Evolutionary conservation across 148 eudicot species (phyloP).

Genomic region (Amaranthus palmeri): DNA sequence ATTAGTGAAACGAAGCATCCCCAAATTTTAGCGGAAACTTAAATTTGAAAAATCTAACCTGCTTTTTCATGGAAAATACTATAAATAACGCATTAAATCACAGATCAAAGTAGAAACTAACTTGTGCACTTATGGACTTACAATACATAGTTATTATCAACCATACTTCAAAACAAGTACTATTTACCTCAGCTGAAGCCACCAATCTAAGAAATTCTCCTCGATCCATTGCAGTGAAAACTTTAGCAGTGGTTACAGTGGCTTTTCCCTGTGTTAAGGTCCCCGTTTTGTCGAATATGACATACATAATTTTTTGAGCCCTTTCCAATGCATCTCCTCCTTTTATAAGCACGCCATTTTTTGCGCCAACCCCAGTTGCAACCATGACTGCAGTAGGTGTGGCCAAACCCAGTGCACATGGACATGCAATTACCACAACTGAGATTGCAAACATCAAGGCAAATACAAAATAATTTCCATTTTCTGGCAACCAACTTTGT

Average conservation of each 20-base stretch:
- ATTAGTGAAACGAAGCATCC: not conserved
- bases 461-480: slow-evolving; percentile 84
- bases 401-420: slow-evolving; percentile 97
- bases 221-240: slow-evolving; percentile 76
- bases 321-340: slow-evolving; percentile 99
- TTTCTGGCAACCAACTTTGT: slow-evolving; percentile 70
- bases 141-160: not conserved
- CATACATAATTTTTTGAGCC: slow-evolving; percentile 84
- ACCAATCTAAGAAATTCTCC: slow-evolving; percentile 90
- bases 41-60: not conserved
- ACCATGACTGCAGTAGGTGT: slow-evolving; percentile 99
- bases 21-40: not conserved
- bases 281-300: slow-evolving; percentile 93
- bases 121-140: not conserved
- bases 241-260: slow-evolving; percentile 67
- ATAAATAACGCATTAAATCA: not conserved
- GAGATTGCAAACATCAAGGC: slow-evolving; percentile 95
- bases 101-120: not conserved
- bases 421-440: slow-evolving; percentile 94
- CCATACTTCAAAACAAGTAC: not conserved
- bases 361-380: slow-evolving; percentile 97
- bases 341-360: slow-evolving; percentile 87
- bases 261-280: slow-evolving; percentile 98
- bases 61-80: not conserved
- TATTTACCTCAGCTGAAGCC: slow-evolving; percentile 93